Evolutionary conservation across 2,329 filamentous ascomycete species (phyloP), one percentile per base, ranked within the genome.

Genomic region (Apiospora arundinis): DNA sequence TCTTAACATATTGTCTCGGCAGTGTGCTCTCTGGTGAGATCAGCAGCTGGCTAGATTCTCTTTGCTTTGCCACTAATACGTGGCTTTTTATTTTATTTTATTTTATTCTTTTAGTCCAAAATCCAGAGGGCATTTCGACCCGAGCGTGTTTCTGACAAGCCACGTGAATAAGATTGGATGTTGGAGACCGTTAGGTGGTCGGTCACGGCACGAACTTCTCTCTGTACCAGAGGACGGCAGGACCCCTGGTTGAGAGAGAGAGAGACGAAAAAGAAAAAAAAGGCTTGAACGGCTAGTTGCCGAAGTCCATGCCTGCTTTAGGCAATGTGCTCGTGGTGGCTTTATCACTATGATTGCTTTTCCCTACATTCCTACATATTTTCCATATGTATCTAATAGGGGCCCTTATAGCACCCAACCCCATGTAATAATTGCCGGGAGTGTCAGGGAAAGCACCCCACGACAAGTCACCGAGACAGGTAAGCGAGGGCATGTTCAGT

Each of bases 261-360:
- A 40, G 37, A 5, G 14, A 44, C n/a, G n/a, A 49, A 21, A 32
- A 32, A 56, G 37, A 23, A 21, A 32, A 32, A 56, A 63, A 63
- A 63, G 52, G 52, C 65, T 67, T 42, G 40, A 48, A 49, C 67
- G 67, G 67, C 46, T 69, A 40, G 67, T 23, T 69, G 46, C 67
- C 67, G 67, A 69, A 49, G 8, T 69, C 67, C n/a, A 69, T 69
- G 67, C 67, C 46, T 42, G 32, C 32, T 69, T 67, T 69, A 23
- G 67, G 67, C 9, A 69, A 69, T 49, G 46, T 42, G 46, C 25
- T 69, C 67, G 67, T 25, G 32, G 67, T 49, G 67, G 67, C 67
- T 56, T 49, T 49, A 40, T 69, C 14, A 18, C 40, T n/a, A 45
- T 67, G 23, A 18, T 69, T 52, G 67, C 67, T 69, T 69, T 49